phyloP scores from a whole-genome alignment of 441 rosid species.

The Jatropha podagrica region DNA sequence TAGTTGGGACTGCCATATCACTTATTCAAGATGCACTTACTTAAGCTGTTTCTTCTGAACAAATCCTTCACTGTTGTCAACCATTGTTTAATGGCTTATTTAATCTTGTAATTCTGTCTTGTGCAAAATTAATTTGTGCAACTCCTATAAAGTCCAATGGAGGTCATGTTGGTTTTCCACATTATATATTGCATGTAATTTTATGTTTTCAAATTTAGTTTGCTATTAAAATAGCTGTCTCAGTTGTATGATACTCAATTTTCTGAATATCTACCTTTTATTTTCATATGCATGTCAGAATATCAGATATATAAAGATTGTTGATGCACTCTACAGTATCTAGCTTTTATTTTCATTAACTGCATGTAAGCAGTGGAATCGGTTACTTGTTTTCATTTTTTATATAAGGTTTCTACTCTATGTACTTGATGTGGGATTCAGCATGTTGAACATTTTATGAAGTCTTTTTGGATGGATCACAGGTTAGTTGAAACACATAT shows the following conservation, averaged over 20 bases:
- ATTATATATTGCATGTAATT: neutral
- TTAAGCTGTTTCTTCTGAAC: neutral
- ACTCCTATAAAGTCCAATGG: neutral
- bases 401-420: slow-evolving; percentile 18
- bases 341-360: neutral
- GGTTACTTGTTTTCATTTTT: slow-evolving; percentile 7
- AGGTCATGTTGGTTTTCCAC: neutral
- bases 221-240: neutral
- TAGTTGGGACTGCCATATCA: neutral
- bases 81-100: neutral
- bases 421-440: slow-evolving; percentile 15
- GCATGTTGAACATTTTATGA: slow-evolving; percentile 32
- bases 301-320: no score
- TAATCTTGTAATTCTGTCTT: neutral
- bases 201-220: neutral
- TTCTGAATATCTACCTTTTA: neutral
- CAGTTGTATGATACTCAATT: slow-evolving; percentile 6
- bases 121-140: neutral
- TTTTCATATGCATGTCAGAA: no score
- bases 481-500: slow-evolving; percentile 99
- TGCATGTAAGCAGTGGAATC: slow-evolving; percentile 3
- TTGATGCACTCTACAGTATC: neutral
- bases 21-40: neutral
- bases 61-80: neutral
- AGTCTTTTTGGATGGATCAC: slow-evolving; percentile 37